Conservation (phyloP, 2,329 filamentous ascomycete species). For the Aspergillus awamori region DNA sequence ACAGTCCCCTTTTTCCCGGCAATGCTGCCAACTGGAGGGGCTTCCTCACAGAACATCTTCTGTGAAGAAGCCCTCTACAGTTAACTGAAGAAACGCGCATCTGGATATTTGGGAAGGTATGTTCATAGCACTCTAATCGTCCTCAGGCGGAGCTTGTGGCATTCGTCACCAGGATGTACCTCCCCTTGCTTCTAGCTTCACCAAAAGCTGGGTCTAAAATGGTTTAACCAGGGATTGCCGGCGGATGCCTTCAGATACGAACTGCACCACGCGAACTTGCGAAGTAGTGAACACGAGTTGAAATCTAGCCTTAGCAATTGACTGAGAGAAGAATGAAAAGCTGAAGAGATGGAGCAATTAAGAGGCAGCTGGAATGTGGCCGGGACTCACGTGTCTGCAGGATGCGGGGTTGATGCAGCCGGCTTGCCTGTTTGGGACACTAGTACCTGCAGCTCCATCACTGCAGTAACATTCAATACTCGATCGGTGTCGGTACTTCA, state of each 20-base stretch:
- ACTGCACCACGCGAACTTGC: background rate
- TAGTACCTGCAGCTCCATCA: background rate
- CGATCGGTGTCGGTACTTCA: too few relatives aligned
- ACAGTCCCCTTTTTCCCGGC: slow-evolving; percentile 22
- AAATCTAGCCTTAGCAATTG: background rate
- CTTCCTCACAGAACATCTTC: background rate
- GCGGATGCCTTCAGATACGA: background rate
- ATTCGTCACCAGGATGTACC: background rate
- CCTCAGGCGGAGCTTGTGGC: background rate
- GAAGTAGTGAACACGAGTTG: background rate
- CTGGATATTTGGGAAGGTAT: background rate
- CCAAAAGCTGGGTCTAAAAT: background rate
- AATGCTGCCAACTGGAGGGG: background rate
- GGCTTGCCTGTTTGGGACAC: background rate
- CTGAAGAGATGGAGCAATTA: background rate
- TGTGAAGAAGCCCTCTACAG: background rate
- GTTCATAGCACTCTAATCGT: background rate
- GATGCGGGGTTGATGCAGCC: background rate
- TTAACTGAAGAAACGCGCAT: background rate
- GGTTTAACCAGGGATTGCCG: background rate
- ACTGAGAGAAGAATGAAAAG: background rate
- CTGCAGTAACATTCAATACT: background rate
- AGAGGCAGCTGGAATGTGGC: background rate
- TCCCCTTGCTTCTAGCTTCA: background rate
- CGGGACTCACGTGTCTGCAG: background rate